Percentiles rank a stretch among this genome's conserved stretches.
These are phyloP conservation scores for Paxillus involutus DNA, from an alignment of 768 basidiomycete genomes.

Conservation along the genomic window DNA sequence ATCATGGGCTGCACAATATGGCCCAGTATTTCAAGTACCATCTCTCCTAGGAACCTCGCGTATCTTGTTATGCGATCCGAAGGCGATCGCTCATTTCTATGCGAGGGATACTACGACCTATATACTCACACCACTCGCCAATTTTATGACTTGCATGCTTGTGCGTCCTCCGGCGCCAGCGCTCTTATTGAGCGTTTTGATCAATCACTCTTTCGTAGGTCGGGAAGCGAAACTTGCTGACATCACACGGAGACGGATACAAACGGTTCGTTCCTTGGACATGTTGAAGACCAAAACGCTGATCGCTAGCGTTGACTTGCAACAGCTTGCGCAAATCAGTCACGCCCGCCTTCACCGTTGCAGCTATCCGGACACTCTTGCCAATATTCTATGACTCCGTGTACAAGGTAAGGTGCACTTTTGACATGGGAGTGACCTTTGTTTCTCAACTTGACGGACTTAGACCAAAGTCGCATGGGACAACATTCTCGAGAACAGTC, in stretches of 20 bases:
- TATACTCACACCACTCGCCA: constrained; percentile 35
- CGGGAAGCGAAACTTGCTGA: constrained; percentile 12
- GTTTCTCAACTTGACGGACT: not conserved
- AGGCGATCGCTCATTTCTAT: constrained; percentile 50
- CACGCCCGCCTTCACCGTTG: constrained; percentile 25
- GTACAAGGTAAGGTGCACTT: constrained; percentile 17
- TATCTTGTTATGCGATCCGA: constrained; percentile 43
- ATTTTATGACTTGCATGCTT: constrained; percentile 34
- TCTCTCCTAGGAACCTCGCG: constrained; percentile 32
- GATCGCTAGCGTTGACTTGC: constrained; percentile 2
- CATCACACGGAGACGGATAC: constrained; percentile 6
- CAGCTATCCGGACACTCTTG: constrained; percentile 21
- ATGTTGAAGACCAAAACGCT: too few relatives aligned
- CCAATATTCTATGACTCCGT: constrained; percentile 29
- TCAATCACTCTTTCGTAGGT: constrained; percentile 2
- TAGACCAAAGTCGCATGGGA: constrained; percentile 30
- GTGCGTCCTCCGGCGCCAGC: constrained; percentile 14
- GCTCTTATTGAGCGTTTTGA: not conserved
- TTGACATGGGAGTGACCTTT: too few relatives aligned
- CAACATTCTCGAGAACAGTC: constrained; percentile 9
- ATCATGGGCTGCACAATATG: constrained; percentile 45
- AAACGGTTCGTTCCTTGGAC: too few relatives aligned
- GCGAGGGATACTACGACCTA: constrained; percentile 49
- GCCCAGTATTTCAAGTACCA: constrained; percentile 42
- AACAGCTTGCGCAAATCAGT: constrained; percentile 20